Conservation (phyloP, 176 grass and related monocot genomes). For the Cocos nucifera region DNA sequence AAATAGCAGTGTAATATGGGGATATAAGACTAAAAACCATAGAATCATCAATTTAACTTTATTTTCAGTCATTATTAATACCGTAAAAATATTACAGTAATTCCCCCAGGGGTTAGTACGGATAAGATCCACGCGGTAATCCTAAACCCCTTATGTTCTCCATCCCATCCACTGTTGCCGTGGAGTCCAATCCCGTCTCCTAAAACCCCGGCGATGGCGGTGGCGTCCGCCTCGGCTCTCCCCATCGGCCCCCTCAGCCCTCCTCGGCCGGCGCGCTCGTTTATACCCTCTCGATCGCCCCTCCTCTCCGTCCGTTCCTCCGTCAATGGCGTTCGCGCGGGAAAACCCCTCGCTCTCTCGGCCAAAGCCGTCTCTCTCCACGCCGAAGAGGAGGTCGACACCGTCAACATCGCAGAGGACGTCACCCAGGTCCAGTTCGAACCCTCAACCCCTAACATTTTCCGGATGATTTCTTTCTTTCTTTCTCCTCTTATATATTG, state of each 20-base stretch:
- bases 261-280: not conserved
- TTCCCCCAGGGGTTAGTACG: no score
- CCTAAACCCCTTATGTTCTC: no score
- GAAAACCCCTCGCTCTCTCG: slow-evolving; percentile 10
- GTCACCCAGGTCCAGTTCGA: slow-evolving; percentile 52
- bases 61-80: no score
- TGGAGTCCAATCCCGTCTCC: not conserved
- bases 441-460: no score
- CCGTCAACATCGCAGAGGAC: slow-evolving; percentile 87
- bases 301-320: slow-evolving; percentile 6
- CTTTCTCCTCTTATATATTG: no score
- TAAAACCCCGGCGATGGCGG: slow-evolving; percentile 27
- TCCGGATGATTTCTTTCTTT: no score
- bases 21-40: no score
- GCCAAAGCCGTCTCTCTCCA: slow-evolving; percentile 26
- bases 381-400: slow-evolving; percentile 33
- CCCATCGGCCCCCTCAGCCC: slow-evolving; percentile 12
- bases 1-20: no score
- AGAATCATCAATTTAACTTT: no score
- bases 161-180: no score
- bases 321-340: not conserved
- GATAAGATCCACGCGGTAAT: no score
- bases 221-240: slow-evolving; percentile 35
- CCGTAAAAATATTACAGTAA: no score
- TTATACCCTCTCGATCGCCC: not conserved